Base-by-base conservation (phyloP, 2,329 filamentous ascomycete species). In the Paraconiothyrium brasiliense region DNA sequence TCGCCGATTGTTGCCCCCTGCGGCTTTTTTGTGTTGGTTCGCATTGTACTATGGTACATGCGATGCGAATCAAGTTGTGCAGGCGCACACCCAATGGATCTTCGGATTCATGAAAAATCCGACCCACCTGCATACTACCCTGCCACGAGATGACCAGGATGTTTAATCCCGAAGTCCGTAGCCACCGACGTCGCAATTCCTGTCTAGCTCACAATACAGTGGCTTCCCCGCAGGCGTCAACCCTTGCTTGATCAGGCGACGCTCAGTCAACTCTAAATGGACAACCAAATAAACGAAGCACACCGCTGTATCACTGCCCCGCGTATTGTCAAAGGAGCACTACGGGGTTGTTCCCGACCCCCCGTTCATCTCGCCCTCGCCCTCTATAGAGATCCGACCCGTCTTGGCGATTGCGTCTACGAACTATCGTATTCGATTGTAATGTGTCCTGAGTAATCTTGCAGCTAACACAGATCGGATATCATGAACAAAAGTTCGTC, bases 181-280 rank as follows among this genome's bases (percentile, higher is more conserved):
- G 27, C 57, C 20, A 46, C 57, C 39, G 48, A 54, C 24, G 37
- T 46, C 57, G 57, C 41, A 24, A 20, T 20, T 16, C 32, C 22
- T 16, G 30, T 41, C 16, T 37, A 16, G 34, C n/a, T 48, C 44
- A 49, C 43, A 55, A 59, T 39, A 55, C 50, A 49, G 20, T 54
- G n/a, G 50, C 54, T 58, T 49, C 41, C 34, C 46, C 44, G 54
- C 24, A 24, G 24, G 10, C 27, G 27, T 43, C 57, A 49, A 58
- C 43, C 49, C 35, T 37, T 43, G n/a, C 50, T 49, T 13, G 27
- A 46, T 64, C 62, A 61, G 51, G 51, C 49, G 59, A 64, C 52
- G 47, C 16, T 55, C 49, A 46, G 39, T 30, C 46, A 58, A 57
- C 46, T 50, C 37, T 50, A 52, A 47, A 59, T 54, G 35, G 30